Percentiles rank a stretch among this genome's conserved stretches.
Evolutionary conservation across 441 rosid species (phyloP).

Genomic region (Populus hybrid): DNA sequence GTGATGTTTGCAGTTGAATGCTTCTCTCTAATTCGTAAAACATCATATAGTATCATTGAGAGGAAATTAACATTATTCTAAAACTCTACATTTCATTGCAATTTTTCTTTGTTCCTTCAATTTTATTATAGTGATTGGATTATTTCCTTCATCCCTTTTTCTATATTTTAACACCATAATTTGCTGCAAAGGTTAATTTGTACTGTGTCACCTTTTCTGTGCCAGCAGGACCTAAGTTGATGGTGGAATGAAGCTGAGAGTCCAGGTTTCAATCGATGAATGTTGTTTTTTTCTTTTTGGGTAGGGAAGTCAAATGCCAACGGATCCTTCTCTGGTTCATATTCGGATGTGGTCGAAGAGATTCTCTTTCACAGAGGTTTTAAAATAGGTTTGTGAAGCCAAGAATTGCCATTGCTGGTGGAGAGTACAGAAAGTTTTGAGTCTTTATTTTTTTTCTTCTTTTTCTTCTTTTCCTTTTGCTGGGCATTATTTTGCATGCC

Average conservation of each 20-base stretch:
- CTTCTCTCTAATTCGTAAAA: neutral
- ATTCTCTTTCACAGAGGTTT: no score
- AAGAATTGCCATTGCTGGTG: slow-evolving; percentile 12
- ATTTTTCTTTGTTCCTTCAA: no score
- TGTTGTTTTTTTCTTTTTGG: neutral
- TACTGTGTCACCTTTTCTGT: neutral
- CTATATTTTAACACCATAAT: neutral
- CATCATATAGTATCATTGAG: no score
- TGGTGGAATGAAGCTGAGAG: slow-evolving; percentile 36
- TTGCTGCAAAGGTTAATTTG: neutral
- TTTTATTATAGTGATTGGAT: neutral
- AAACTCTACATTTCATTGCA: no score
- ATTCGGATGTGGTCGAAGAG: slow-evolving; percentile 3
- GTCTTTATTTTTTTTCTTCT: neutral
- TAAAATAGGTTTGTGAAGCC: slow-evolving; percentile 16
- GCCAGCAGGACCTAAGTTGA: slow-evolving; percentile 24
- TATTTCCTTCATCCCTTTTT: neutral
- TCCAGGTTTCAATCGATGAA: slow-evolving; percentile 15
- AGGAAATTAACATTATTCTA: no score
- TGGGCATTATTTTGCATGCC: slow-evolving; percentile 5
- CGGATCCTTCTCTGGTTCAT: slow-evolving; percentile 1
- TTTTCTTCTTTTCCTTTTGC: neutral
- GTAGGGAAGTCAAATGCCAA: neutral
- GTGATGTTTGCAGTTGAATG: neutral
- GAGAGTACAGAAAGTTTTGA: slow-evolving; percentile 10